These are phyloP conservation scores for Erysimum cheiranthoides DNA, from an alignment of 345 rosid genomes.

Conservation along the genomic window DNA sequence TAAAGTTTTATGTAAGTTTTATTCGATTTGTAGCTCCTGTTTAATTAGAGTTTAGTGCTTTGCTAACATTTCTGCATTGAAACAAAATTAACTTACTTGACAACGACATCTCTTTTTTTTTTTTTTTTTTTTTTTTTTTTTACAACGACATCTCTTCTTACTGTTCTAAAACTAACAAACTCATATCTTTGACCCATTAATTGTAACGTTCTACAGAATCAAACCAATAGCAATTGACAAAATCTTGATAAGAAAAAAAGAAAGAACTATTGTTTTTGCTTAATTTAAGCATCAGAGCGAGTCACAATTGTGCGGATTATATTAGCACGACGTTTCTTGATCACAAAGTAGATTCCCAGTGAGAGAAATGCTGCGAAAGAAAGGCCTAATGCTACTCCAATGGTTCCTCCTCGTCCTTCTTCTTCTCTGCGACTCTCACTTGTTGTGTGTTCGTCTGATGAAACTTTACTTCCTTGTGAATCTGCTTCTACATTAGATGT, in stretches of 20 bases:
- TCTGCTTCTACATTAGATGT: conserved; percentile 50
- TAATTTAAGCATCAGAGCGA: conserved; percentile 34
- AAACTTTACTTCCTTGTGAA: conserved; percentile 51
- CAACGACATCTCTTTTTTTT: neutral
- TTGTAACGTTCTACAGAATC: neutral
- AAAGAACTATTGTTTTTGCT: neutral
- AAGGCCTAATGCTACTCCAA: conserved; percentile 36
- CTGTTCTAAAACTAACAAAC: neutral
- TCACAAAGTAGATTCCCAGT: conserved; percentile 33
- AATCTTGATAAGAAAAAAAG: neutral
- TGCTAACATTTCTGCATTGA: too few relatives aligned
- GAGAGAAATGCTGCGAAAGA: conserved; percentile 31
- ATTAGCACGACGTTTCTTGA: conserved; percentile 40
- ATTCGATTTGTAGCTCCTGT: too few relatives aligned
- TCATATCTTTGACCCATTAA: conserved; percentile 6
- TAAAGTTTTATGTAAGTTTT: too few relatives aligned
- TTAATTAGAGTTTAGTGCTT: too few relatives aligned
- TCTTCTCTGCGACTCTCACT: conserved; percentile 32
- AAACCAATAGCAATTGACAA: conserved; percentile 10
- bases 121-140: too few relatives aligned
- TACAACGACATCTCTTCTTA: neutral
- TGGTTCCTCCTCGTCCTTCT: conserved; percentile 36
- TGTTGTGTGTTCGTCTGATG: conserved; percentile 36
- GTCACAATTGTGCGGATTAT: conserved; percentile 38
- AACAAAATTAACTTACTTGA: neutral